Evolutionary conservation across 2,329 filamentous ascomycete genomes (phyloP), one percentile per base, ranked within the genome.

Genomic region (Aureobasidium sp.): DNA sequence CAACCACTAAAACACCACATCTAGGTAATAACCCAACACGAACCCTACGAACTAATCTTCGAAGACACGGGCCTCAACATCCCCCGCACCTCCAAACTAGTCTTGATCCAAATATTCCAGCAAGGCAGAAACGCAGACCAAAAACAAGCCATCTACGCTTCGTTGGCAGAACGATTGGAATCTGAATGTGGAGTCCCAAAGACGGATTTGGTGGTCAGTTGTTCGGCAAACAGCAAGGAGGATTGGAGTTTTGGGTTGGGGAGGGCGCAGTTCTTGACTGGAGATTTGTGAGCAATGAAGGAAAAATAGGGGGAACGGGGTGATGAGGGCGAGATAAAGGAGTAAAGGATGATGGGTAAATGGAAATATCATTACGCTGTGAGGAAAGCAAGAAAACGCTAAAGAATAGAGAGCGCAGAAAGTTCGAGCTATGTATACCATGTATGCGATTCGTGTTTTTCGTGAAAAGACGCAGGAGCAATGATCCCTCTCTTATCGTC

Each of bases 51-150:
- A 53, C 55, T 72, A 36, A 71, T 73, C 36, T 72, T 67, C 63
- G 70, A 72, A 62, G 71, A 73, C 63, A 71, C 70, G 1, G 65
- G 67, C n/a, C 65, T 72, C n/a, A 66, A 65, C 31, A 62, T 69
- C 42, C 60, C 61, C 22, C 63, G 71, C 1, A 68, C 67, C 29
- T 64, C 70, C 36, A 68, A 70, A 39, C 58, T 72, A 4, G 65
- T 73, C 20, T 68, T 72, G 64, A 68, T 72, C 36, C 71, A 73
- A 49, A 69, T 72, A 37, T 71, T 72, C 63, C 71, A 72, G 63
- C 71, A 71, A 56, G 71, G 71, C 0, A 66, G 71, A 20, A 62
- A 68, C 39, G 68, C 64, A 7, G 62, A 66, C 37, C 65, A 65
- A 52, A 73, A 73, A 62, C 66, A 71, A 53, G 60, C 42, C 2